Base-by-base conservation (phyloP, 257 asterid species). In the Avicennia marina region DNA sequence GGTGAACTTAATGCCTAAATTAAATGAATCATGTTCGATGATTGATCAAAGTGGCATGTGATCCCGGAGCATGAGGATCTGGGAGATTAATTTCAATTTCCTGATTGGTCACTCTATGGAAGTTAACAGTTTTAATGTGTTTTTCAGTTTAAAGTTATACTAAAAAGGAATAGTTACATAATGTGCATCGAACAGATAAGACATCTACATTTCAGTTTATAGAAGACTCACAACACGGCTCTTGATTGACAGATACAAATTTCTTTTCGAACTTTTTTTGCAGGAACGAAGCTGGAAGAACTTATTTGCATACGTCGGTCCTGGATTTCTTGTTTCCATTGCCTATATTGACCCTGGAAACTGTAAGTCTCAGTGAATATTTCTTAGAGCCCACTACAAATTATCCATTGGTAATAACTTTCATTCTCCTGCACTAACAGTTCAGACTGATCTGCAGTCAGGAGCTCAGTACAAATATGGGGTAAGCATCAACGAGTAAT, bases 301-400 rank as follows among this genome's bases (percentile, higher is more conserved):
- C 70, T 73, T 91, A 58, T 81, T 91, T 57, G 65, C 95, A 0
- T 88, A 91, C 67, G 60, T 88, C 63, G 98, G 98, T 31, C 98
- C 97, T 24, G 98, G 98, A 36, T 83, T 91, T 83, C 98, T 91
- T 62, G 98, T 91, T 78, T 88, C 90, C 63, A 91, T 91, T 59
- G 98, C 98, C 18, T 91, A 91, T 70, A 91, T 91, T 39, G 98
- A 91, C 70, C 98, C 98, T 11, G 98, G 98, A 66, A 91, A 91
- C 61, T 85, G 98, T 91, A 78, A 73, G 95, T 41, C 60, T 39
- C 55, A 22, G 7, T 51, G 33, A 20, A 15, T 18, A 25, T 29
- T 46, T 45, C 38, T 53, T 20, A 36, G 18, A 57, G 31, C 22
- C 18, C 21, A 58, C 43, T 20, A 24, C 7, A 26, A 47, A 9